Base-by-base conservation (phyloP, 495 filamentous ascomycete species). In the Tuber umbilicatum region DNA sequence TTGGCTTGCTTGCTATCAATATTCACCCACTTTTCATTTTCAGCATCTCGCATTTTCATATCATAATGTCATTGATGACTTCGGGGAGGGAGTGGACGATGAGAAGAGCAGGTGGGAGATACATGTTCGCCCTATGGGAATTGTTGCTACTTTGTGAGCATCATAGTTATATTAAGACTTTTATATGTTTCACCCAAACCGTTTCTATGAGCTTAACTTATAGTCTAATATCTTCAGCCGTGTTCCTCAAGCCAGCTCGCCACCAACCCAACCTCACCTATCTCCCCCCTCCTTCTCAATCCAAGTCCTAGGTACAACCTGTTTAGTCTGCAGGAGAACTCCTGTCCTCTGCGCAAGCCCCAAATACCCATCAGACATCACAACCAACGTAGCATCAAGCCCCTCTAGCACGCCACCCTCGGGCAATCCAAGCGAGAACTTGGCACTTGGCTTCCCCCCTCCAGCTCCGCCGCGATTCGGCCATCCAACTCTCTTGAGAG, bases 401-500 rank as follows among this genome's bases (percentile, higher is more conserved):
- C 72, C 79, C 31, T 81, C 75, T n/a, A 81, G 50, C 43, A 31
- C 74, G 14, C 77, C 75, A 40, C 69, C 64, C 38, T 74, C 72
- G 12, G 80, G 80, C 6, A 81, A 73, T 43, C 79, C 78, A 45
- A 81, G 73, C 14, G 76, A 79, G 35, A 81, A 81, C 43, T 27
- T 78, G 7, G 70, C 74, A 9, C 45, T 75, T 41, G 72, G 74
- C 42, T 67, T 74, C 10, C 78, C 68, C 55, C 68, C 73, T 43
- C 73, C 69, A 23, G 68, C 74, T 21, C 70, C 78, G 68, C 60
- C 71, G 75, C 82, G 74, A 72, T 84, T 73, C 21, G 85, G 87
- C 93, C 94, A 98, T 0, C 89, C 90, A 0, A 93, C 89, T 70
- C 95, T 85, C 85, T 97, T 97, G 70, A 98, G 85, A 2, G 91